Base-by-base conservation (phyloP, 2,329 filamentous ascomycete species). In the Cercospora sp. region DNA sequence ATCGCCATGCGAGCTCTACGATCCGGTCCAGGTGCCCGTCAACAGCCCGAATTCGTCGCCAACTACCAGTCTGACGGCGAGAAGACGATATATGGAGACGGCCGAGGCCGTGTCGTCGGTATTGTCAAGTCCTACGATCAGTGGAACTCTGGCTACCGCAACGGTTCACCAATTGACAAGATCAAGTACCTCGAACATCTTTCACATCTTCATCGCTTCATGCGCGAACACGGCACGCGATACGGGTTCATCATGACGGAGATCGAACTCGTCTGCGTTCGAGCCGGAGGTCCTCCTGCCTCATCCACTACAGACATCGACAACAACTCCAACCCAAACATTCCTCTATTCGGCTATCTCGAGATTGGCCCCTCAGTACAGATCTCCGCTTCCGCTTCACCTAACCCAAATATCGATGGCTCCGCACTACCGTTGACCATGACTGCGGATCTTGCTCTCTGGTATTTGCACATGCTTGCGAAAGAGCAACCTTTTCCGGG, bases 231-330 rank as follows among this genome's bases (percentile, higher is more conserved):
- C 81, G 89, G 90, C 72, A 96, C 92, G 78, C 90, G 94, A 67
- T 98, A 97, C 79, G 94, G 94, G 64, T 98, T 97, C 84, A 94
- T 98, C 79, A 89, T 97, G 77, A 97, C 93, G 1, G 94, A 97
- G 81, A 97, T 97, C 74, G 94, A 98, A 81, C 89, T 97, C 8
- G 90, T 97, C 45, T 89, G 95, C 74, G 93, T 97, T 0, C 92
- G 94, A 75, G 92, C 91, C 72, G 93, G 94, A 63, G 82, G 82
- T 4, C 79, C 80, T 13, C 77, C 78, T 0, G 72, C 72, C 10
- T 70, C 75, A 1, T 64, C 61, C 18, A 23, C 30, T 12, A 30
- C 51, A 59, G 55, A 59, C 6, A 36, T 59, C 7, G 61, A 42
- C 61, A 23, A 64, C 23, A 57, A 28, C 3, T 77, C 45, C 39